Evolutionary conservation across 2,329 filamentous ascomycete species (phyloP).

Genomic region (Nemania sp.): DNA sequence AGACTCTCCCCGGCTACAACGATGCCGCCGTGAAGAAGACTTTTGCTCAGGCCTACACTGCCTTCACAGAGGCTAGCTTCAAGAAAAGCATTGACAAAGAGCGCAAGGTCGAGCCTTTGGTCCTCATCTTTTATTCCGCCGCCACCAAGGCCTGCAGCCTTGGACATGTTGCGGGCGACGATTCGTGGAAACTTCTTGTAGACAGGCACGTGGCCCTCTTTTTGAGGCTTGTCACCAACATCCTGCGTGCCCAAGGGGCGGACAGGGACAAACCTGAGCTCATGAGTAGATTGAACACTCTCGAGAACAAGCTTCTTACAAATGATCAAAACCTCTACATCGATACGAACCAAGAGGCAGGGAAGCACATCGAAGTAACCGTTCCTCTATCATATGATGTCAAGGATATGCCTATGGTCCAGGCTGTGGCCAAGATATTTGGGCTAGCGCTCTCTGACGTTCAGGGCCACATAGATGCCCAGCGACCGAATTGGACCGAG

Average conservation of each 20-base stretch:
- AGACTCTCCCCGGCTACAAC: conserved; percentile 84
- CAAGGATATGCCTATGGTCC: conserved; percentile 94
- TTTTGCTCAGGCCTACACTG: conserved; percentile 92
- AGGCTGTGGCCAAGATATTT: conserved; percentile 85
- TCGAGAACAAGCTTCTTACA: conserved; percentile 91
- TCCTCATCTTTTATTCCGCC: conserved; percentile 95
- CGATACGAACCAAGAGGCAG: conserved; percentile 60
- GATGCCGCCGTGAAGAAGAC: conserved; percentile 91
- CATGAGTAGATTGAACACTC: conserved; percentile 72
- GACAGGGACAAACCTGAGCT: conserved; percentile 85
- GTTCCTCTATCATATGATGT: conserved; percentile 88
- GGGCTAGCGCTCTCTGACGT: conserved; percentile 77
- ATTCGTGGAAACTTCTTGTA: conserved; percentile 87
- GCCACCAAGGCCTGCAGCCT: conserved; percentile 85
- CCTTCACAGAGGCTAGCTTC: conserved; percentile 86
- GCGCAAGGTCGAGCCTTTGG: conserved; percentile 85
- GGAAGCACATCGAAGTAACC: conserved; percentile 77
- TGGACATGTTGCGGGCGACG: conserved; percentile 75
- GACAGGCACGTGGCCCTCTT: conserved; percentile 96
- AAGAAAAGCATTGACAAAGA: conserved; percentile 93
- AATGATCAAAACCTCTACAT: conserved; percentile 88
- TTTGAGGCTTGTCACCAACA: conserved; percentile 79
- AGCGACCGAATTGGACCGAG: conserved; percentile 85
- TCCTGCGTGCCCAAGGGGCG: conserved; percentile 82
- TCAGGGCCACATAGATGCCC: conserved; percentile 83